phyloP scores from a whole-genome alignment of 2,329 filamentous ascomycete genomes.

The Nemania abortiva region DNA sequence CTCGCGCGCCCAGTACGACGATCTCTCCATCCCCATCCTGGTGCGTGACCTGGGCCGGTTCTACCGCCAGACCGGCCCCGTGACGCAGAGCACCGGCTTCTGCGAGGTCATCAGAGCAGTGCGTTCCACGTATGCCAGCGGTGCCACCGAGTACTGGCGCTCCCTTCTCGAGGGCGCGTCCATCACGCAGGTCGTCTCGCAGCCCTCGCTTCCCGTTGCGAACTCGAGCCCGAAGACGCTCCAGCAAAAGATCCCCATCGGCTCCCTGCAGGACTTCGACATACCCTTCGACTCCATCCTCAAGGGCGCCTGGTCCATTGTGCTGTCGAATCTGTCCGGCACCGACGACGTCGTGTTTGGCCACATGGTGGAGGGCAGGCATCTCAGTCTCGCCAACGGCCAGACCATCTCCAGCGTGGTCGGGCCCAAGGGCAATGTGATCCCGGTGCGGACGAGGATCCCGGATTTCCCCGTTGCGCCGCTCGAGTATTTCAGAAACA shows the following conservation, averaged over 20 bases:
- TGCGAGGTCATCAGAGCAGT: slow-evolving; percentile 62
- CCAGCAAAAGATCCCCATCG: slow-evolving; percentile 56
- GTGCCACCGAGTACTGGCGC: slow-evolving; percentile 61
- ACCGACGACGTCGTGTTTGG: slow-evolving; percentile 68
- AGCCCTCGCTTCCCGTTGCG: slow-evolving; percentile 56
- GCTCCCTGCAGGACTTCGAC: slow-evolving; percentile 57
- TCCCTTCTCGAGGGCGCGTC: slow-evolving; percentile 58
- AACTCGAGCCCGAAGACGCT: slow-evolving; percentile 57
- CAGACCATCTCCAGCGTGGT: slow-evolving; percentile 69
- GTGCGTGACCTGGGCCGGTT: slow-evolving; percentile 63
- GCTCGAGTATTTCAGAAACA: slow-evolving; percentile 60
- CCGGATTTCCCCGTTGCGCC: slow-evolving; percentile 59
- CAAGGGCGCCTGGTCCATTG: slow-evolving; percentile 69
- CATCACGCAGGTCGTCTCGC: slow-evolving; percentile 61
- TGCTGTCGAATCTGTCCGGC: slow-evolving; percentile 63
- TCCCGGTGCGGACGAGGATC: slow-evolving; percentile 63
- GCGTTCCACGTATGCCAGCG: slow-evolving; percentile 53
- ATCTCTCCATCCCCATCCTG: slow-evolving; percentile 59
- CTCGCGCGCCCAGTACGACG: slow-evolving; percentile 63
- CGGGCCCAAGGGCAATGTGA: slow-evolving; percentile 61
- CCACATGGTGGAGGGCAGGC: slow-evolving; percentile 63
- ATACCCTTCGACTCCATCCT: slow-evolving; percentile 65
- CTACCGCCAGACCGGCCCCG: slow-evolving; percentile 55
- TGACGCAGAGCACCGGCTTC: slow-evolving; percentile 57
- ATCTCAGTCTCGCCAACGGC: slow-evolving; percentile 56